A percentile compares a stretch with the other conserved stretches of the same genome.
phyloP scores from a whole-genome alignment of 805 yeast species.

The Yamadazyma scolyti region DNA sequence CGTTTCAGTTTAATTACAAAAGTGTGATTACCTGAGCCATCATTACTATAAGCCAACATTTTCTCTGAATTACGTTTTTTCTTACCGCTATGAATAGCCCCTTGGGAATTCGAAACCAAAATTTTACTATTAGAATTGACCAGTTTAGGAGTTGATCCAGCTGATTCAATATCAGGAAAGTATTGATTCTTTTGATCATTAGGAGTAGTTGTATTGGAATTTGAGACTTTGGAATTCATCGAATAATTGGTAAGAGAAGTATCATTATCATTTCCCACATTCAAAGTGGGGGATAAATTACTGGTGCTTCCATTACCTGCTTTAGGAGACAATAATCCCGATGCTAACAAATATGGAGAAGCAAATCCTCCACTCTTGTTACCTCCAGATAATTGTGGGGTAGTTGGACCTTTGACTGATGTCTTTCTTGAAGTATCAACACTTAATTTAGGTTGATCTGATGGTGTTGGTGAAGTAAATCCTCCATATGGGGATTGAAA shows the following conservation, averaged over 20 bases:
- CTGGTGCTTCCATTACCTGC: slow-evolving; percentile 17
- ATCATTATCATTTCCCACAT: slow-evolving; percentile 5
- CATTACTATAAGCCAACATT: slow-evolving; percentile 39
- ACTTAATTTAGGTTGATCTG: slow-evolving; percentile 22
- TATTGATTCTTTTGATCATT: slow-evolving; percentile 11
- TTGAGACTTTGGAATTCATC: slow-evolving; percentile 3
- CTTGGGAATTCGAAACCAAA: slow-evolving; percentile 13
- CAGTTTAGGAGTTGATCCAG: slow-evolving; percentile 17
- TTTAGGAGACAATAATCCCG: slow-evolving; percentile 57
- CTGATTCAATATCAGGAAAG: slow-evolving; percentile 13
- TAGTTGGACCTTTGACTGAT: slow-evolving; percentile 27
- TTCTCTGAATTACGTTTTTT: slow-evolving; percentile 22
- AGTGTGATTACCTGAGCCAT: slow-evolving; percentile 35
- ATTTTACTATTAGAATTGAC: slow-evolving; percentile 20
- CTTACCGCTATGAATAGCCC: not conserved
- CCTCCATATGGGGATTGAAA: too few species aligned
- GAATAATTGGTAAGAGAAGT: slow-evolving; percentile 3
- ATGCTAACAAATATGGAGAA: slow-evolving; percentile 65
- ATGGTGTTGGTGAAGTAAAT: not conserved
- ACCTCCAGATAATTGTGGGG: slow-evolving; percentile 23
- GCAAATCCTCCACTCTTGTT: slow-evolving; percentile 44
- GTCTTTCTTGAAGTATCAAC: slow-evolving; percentile 25
- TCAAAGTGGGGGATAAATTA: slow-evolving; percentile 9
- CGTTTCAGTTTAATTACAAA: slow-evolving; percentile 34
- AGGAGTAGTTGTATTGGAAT: slow-evolving; percentile 10